phyloP scores from a whole-genome alignment of 2,329 filamentous ascomycete species.

The Tolypocladium sp. region DNA sequence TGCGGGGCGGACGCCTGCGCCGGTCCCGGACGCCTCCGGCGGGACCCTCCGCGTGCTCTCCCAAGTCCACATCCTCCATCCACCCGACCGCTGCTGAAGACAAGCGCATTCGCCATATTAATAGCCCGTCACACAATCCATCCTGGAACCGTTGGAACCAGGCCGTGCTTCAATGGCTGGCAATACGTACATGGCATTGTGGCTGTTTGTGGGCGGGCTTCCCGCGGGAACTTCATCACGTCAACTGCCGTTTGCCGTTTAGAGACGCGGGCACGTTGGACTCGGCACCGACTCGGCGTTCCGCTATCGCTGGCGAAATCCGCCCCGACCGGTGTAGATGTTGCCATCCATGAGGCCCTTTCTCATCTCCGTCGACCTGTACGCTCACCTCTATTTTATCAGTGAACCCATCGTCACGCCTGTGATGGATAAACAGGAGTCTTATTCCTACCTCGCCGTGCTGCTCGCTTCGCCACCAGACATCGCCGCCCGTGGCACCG shows the following conservation, averaged over 20 bases:
- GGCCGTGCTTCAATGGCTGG: not conserved
- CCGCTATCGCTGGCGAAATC: not conserved
- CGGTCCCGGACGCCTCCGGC: not conserved
- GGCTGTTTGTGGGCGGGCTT: too few species aligned
- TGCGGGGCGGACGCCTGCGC: not conserved
- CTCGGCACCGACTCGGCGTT: not conserved
- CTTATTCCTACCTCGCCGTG: not conserved
- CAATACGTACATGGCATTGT: not conserved
- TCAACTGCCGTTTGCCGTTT: too few species aligned
- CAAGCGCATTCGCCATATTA: not conserved
- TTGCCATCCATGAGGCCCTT: not conserved
- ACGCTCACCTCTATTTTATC: not conserved
- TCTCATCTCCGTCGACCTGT: not conserved
- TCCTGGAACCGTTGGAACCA: not conserved
- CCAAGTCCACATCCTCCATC: not conserved
- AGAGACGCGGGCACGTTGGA: not conserved
- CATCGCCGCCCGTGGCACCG: not conserved
- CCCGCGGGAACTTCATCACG: too few species aligned
- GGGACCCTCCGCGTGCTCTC: not conserved
- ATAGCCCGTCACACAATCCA: not conserved
- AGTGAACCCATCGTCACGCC: not conserved
- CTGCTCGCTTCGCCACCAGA: not conserved
- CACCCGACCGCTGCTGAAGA: not conserved
- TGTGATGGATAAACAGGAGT: not conserved
- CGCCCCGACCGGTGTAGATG: not conserved